Evolutionary conservation across 768 basidiomycete genomes (phyloP).

Genomic region (Tulasnella sp.): DNA sequence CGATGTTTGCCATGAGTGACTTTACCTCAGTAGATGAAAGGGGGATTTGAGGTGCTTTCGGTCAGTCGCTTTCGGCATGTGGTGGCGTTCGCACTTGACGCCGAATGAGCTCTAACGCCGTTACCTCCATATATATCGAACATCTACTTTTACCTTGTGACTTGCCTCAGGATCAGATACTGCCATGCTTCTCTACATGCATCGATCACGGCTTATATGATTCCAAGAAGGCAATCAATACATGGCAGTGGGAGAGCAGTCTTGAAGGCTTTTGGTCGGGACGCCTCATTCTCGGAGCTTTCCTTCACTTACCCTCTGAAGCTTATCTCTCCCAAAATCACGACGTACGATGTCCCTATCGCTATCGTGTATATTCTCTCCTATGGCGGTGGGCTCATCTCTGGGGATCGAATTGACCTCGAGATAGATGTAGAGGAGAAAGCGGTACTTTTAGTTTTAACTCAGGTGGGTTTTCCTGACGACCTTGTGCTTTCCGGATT

Average conservation of each 20-base stretch:
- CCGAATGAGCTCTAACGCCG: no score
- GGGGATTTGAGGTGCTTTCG: no score
- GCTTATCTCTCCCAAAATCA: conserved; percentile 59
- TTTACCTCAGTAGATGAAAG: no score
- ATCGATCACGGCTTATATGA: no score
- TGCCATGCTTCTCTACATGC: no score
- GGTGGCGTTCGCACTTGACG: no score
- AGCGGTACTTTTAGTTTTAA: conserved; percentile 58
- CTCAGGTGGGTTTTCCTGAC: conserved; percentile 56
- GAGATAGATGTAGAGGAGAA: conserved; percentile 45
- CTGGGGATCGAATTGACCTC: conserved; percentile 64
- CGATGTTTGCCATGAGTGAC: no score
- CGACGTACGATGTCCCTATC: conserved; percentile 34
- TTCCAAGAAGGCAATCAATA: conserved; percentile 2
- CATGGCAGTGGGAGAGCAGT: conserved; percentile 19
- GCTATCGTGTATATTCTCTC: conserved; percentile 68
- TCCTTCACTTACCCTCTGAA: conserved; percentile 81
- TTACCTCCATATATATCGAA: no score
- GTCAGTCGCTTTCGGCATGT: no score
- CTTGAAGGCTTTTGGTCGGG: conserved; percentile 33
- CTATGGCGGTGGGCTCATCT: conserved; percentile 88
- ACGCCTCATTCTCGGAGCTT: conserved; percentile 58
- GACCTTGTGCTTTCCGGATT: no score
- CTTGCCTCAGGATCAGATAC: no score
- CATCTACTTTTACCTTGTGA: no score